phyloP scores from a whole-genome alignment of 2,329 filamentous ascomycete genomes.

The Claviceps purpurea region DNA sequence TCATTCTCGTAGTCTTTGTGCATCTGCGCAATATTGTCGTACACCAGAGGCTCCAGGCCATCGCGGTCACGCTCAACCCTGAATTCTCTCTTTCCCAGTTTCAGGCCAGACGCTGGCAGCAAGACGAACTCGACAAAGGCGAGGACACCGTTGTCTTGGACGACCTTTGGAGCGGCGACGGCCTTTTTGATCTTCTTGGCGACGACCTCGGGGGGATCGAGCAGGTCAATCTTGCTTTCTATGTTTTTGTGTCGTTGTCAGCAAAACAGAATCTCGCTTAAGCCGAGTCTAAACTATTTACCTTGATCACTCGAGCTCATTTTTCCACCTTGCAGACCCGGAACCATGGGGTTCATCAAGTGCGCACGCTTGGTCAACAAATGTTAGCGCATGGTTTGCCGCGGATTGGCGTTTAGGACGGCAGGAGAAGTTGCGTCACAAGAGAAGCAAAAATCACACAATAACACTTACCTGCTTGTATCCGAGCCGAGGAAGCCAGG shows the following conservation, averaged over 20 bases:
- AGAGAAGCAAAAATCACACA: too few relatives aligned
- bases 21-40: constrained; percentile 61
- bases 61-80: constrained; percentile 54
- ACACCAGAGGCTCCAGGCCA: constrained; percentile 58
- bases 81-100: constrained; percentile 47
- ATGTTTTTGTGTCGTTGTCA: constrained; percentile 12
- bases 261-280: not conserved
- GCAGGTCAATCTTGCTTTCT: constrained; percentile 85
- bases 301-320: constrained; percentile 69
- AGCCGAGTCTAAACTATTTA: constrained; percentile 8
- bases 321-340: constrained; percentile 72
- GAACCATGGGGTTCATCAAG: constrained; percentile 61
- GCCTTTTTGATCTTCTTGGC: constrained; percentile 80
- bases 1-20: constrained; percentile 72
- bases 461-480: constrained; percentile 47
- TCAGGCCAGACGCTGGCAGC: constrained; percentile 58
- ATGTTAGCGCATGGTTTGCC: not conserved
- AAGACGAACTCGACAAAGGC: constrained; percentile 80
- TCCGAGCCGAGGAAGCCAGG: constrained; percentile 72
- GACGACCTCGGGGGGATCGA: constrained; percentile 63
- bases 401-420: not conserved
- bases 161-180: constrained; percentile 57
- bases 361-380: constrained; percentile 18
- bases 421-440: not conserved
- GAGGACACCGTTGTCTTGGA: constrained; percentile 78